Evolutionary conservation across 2,329 filamentous ascomycete species (phyloP).

Genomic region (Xylaria digitata): DNA sequence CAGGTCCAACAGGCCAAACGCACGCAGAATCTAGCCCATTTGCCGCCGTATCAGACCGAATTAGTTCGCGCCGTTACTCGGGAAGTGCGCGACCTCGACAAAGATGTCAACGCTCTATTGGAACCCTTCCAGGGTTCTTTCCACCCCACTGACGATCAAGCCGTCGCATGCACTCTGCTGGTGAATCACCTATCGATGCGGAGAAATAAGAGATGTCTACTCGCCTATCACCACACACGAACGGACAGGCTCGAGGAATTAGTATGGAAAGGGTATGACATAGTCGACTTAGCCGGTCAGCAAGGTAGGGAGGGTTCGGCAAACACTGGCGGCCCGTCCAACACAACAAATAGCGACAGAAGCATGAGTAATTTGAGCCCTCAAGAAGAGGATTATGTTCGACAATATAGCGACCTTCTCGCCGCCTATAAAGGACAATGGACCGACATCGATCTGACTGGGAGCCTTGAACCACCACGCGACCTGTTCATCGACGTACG

Average conservation of each 20-base stretch:
- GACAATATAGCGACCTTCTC: slow-evolving; percentile 89
- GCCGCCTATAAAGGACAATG: slow-evolving; percentile 98
- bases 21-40: slow-evolving; percentile 83
- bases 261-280: slow-evolving; percentile 89
- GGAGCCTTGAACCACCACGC: slow-evolving; percentile 90
- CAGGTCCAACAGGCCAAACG: slow-evolving; percentile 97
- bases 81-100: slow-evolving; percentile 93
- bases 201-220: slow-evolving; percentile 92
- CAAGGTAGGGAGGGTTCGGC: slow-evolving; percentile 59
- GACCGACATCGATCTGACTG: slow-evolving; percentile 97
- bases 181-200: slow-evolving; percentile 96
- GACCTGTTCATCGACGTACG: slow-evolving; percentile 97
- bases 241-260: slow-evolving; percentile 93
- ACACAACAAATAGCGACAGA: slow-evolving; percentile 58
- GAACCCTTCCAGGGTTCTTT: slow-evolving; percentile 87
- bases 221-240: slow-evolving; percentile 92
- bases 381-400: slow-evolving; percentile 95
- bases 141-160: slow-evolving; percentile 83
- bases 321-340: slow-evolving; percentile 49
- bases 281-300: slow-evolving; percentile 75
- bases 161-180: slow-evolving; percentile 86
- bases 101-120: slow-evolving; percentile 81
- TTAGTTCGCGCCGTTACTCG: slow-evolving; percentile 86
- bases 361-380: slow-evolving; percentile 84
- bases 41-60: slow-evolving; percentile 93